These are phyloP conservation scores for Berkeleyomyces basicola DNA, from an alignment of 2,329 filamentous ascomycete genomes.

Conservation along the genomic window DNA sequence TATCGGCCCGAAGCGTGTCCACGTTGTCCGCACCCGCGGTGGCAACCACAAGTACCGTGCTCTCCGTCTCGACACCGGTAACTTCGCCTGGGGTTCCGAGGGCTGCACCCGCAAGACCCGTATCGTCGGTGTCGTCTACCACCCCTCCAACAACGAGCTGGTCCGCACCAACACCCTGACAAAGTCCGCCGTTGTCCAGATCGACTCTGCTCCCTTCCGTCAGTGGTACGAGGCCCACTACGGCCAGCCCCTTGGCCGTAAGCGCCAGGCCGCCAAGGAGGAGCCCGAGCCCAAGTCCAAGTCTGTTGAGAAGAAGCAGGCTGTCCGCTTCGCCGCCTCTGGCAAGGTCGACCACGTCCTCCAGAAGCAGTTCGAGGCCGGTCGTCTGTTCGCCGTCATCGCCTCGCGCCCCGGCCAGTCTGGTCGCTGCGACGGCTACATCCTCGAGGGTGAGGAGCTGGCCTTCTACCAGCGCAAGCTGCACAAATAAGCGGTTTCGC, in stretches of 20 bases:
- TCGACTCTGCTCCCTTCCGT: conserved; percentile 97
- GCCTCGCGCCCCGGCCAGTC: conserved; percentile 91
- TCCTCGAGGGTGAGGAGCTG: conserved; percentile 97
- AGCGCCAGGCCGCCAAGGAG: conserved; percentile 45
- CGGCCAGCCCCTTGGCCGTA: conserved; percentile 74
- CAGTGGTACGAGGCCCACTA: conserved; percentile 99
- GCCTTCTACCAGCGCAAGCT: conserved; percentile 99
- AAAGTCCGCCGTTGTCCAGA: conserved; percentile 95
- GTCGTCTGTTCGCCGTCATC: conserved; percentile 88
- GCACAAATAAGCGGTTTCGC: conserved; percentile 61
- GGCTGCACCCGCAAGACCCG: conserved; percentile 97
- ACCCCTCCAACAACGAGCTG: conserved; percentile 99
- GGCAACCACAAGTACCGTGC: conserved; percentile 99
- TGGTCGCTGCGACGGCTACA: conserved; percentile 90
- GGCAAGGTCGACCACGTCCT: conserved; percentile 89
- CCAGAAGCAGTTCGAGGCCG: conserved; percentile 99
- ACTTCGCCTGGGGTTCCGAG: conserved; percentile 99
- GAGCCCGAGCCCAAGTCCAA: conserved; percentile 86
- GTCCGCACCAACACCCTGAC: conserved; percentile 99
- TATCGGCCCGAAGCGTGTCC: conserved; percentile 93
- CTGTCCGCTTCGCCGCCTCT: conserved; percentile 58
- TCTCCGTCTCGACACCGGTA: conserved; percentile 94
- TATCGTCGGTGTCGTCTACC: conserved; percentile 96
- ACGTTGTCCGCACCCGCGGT: conserved; percentile 91
- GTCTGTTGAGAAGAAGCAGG: conserved; percentile 91